Conservation (phyloP, 192 early-diverging fungal genomes). For the Gryganskiella cystojenkinii region DNA sequence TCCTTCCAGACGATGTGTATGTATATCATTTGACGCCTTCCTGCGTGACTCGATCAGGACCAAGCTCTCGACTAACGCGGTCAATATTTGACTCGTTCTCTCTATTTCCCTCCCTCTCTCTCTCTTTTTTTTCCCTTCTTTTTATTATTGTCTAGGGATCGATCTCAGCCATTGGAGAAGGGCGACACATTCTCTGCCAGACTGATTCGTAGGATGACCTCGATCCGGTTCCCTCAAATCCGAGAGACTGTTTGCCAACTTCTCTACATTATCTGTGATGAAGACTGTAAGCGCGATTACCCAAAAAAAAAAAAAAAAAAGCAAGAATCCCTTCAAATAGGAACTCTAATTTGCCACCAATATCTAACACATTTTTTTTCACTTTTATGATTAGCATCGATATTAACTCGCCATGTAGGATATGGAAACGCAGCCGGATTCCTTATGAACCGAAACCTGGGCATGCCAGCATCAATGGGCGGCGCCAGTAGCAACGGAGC, state of each 20-base stretch:
- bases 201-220: conserved; percentile 78
- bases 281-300: conserved; percentile 63
- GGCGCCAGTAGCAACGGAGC: conserved; percentile 17
- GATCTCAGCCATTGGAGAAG: conserved; percentile 74
- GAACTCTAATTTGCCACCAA: not conserved
- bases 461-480: conserved; percentile 53
- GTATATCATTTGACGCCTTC: too few relatives aligned
- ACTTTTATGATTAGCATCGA: conserved; percentile 64
- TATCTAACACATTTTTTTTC: not conserved
- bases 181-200: conserved; percentile 68
- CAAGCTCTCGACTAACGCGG: too few relatives aligned
- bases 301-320: not conserved
- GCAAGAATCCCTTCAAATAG: not conserved
- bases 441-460: conserved; percentile 78
- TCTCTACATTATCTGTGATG: conserved; percentile 75
- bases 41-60: too few relatives aligned
- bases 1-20: conserved; percentile 80
- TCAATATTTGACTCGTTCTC: too few relatives aligned
- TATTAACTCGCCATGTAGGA: conserved; percentile 79
- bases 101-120: too few relatives aligned
- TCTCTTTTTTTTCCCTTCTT: not conserved
- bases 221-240: conserved; percentile 66
- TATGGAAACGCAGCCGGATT: conserved; percentile 97
- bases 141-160: conserved; percentile 63
- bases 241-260: conserved; percentile 71